These are phyloP conservation scores for Gastrolobium villosum DNA, from an alignment of 306 rosid species.

Conservation along the genomic window DNA sequence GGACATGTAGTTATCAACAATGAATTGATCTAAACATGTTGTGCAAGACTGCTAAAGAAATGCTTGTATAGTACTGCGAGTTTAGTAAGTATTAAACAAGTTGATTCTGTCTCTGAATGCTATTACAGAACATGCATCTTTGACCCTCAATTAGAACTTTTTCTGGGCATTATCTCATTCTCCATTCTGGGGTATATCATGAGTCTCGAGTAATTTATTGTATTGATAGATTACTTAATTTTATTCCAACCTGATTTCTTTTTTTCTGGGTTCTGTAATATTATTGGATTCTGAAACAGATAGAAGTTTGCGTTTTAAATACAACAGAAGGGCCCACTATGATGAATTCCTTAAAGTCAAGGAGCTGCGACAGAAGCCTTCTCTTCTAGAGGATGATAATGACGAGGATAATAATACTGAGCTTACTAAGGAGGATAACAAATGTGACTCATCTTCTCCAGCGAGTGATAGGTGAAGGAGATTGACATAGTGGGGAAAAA, in stretches of 20 bases:
- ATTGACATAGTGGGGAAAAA: conserved; percentile 45
- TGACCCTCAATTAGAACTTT: neutral
- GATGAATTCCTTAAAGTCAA: conserved; percentile 60
- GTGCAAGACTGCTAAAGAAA: conserved; percentile 5
- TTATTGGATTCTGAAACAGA: conserved; percentile 46
- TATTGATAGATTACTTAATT: neutral
- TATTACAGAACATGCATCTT: conserved; percentile 21
- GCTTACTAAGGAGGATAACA: conserved; percentile 34
- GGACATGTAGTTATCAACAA: neutral
- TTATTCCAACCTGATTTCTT: conserved; percentile 5
- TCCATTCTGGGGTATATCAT: neutral
- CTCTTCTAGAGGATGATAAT: conserved; percentile 38
- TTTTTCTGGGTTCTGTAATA: conserved; percentile 33
- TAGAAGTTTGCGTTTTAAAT: conserved; percentile 53
- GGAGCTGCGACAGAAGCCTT: conserved; percentile 50
- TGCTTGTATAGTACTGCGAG: neutral
- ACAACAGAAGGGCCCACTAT: conserved; percentile 56
- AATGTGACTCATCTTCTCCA: conserved; percentile 53
- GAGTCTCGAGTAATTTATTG: neutral
- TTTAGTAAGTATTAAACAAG: conserved; percentile 13
- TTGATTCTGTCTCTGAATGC: neutral
- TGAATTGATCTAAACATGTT: conserved; percentile 5
- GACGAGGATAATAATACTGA: conserved; percentile 47
- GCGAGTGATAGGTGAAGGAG: conserved; percentile 58
- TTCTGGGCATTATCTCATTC: neutral